Evolutionary conservation across 73 alveolate genomes (phyloP).

Genomic region (Uronychia binucleata): DNA sequence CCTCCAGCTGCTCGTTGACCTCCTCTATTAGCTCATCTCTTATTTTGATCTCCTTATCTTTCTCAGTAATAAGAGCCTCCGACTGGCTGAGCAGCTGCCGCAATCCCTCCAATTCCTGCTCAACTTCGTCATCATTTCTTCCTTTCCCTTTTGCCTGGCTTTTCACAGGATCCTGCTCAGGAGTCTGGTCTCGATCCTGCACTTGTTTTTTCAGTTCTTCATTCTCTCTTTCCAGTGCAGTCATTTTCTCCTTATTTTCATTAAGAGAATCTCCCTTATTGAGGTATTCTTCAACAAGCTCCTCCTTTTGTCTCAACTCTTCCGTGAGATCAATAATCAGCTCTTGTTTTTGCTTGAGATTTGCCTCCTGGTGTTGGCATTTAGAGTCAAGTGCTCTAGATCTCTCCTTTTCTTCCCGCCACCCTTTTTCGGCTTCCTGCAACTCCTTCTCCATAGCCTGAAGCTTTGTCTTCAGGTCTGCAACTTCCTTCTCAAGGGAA

Average conservation of each 20-base stretch:
- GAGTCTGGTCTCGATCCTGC: too few species aligned
- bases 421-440: background rate
- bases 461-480: background rate
- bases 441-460: background rate
- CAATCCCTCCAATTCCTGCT: too few species aligned
- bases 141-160: too few species aligned
- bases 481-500: background rate
- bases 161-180: too few species aligned
- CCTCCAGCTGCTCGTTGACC: constrained; percentile 44
- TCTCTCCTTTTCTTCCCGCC: background rate
- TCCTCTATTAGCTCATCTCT: constrained; percentile 52
- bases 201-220: background rate
- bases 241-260: background rate
- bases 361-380: background rate
- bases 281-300: background rate
- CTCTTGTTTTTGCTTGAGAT: background rate
- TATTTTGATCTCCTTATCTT: constrained; percentile 6
- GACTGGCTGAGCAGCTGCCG: too few species aligned
- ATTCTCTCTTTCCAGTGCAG: background rate
- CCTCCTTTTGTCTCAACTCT: background rate
- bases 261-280: background rate
- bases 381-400: background rate
- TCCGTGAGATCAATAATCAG: background rate
- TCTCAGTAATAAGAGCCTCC: too few species aligned
- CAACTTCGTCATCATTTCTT: too few species aligned